A percentile compares a stretch with the other conserved stretches of the same genome.
phyloP scores from a whole-genome alignment of 768 basidiomycete genomes.

The Kwoniella shandongensis region DNA sequence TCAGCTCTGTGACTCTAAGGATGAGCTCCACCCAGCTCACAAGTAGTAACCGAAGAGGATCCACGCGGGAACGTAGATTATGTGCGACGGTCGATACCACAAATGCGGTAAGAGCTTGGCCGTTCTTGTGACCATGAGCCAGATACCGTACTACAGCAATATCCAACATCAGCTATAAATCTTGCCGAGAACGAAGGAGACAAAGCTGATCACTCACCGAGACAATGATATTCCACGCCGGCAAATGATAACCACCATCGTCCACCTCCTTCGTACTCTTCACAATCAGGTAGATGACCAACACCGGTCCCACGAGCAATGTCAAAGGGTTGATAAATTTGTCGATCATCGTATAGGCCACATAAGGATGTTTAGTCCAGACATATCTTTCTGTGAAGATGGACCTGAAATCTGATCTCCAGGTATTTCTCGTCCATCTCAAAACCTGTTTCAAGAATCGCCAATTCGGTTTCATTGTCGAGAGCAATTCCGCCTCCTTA shows the following conservation, averaged over 20 bases:
- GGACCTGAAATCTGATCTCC: slow-evolving; percentile 83
- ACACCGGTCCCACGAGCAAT: slow-evolving; percentile 75
- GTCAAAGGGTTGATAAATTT: slow-evolving; percentile 62
- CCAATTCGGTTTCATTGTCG: slow-evolving; percentile 97
- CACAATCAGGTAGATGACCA: slow-evolving; percentile 73
- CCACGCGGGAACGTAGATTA: slow-evolving; percentile 81
- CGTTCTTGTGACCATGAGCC: slow-evolving; percentile 56
- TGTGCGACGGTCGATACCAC: slow-evolving; percentile 71
- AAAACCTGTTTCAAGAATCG: slow-evolving; percentile 90
- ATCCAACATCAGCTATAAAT: not conserved
- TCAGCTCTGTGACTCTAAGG: slow-evolving; percentile 9
- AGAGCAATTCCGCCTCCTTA: slow-evolving; percentile 66
- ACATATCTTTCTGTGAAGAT: slow-evolving; percentile 84
- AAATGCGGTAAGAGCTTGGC: slow-evolving; percentile 75
- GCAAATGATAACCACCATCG: slow-evolving; percentile 51
- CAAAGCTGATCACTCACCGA: slow-evolving; percentile 22
- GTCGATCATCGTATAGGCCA: slow-evolving; percentile 79
- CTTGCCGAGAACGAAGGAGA: not conserved
- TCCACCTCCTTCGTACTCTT: slow-evolving; percentile 65
- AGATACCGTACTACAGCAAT: slow-evolving; percentile 52
- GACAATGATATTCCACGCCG: slow-evolving; percentile 52
- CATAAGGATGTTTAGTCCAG: slow-evolving; percentile 84
- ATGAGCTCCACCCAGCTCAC: slow-evolving; percentile 44
- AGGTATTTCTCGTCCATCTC: slow-evolving; percentile 91
- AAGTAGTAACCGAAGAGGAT: slow-evolving; percentile 93